Base-by-base conservation (phyloP, 2,329 filamentous ascomycete species). In the Diplodia scrobiculata region DNA sequence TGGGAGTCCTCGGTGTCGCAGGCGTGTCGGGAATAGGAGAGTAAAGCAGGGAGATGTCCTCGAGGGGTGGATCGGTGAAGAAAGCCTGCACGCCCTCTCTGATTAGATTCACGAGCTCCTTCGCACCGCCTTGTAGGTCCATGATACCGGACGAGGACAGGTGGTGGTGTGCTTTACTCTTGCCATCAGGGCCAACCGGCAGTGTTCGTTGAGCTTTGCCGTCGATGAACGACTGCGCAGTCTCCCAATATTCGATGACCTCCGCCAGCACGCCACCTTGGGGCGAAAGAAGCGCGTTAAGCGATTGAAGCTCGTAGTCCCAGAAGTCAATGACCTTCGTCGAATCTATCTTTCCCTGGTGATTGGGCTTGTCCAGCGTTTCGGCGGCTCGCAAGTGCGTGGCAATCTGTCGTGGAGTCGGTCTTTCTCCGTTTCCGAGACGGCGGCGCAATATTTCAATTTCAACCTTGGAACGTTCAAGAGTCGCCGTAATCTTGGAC, bases 221-320 rank as follows among this genome's bases (percentile, higher is more conserved):
- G 53, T 92, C 88, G 67, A 98, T 89, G 75, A 99, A 99, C 0
- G 91, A 90, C 72, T 96, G 89, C 0, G 93, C 89, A 14, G 89
- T 95, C 70, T 96, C 91, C 92, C 94, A 97, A 76, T 97, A 98
- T 69, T 96, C 92, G 19, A 96, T 79, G 1, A 98, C 86, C 76
- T 99, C 95, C 0, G 92, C 92, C 5, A 99, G 81, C 17, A 98
- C 84, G 3, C 95, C 95, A 68, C 89, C 87, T 6, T 88, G 81
- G 5, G 83, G 79, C 0, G 92, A 93, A 0, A 99, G 81, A 47
- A 99, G 83, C 50, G 85, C 86, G 10, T 81, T 88, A 68, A 98
- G 76, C 68, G 92, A 95, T 0, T 84, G 81, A 67, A 91, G 82
- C 69, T 96, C 88, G 75, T 93, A 91, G 72, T 97, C 93, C 95